phyloP scores from a whole-genome alignment of 1,284 basidiomycete genomes.

The Athelia sp. region DNA sequence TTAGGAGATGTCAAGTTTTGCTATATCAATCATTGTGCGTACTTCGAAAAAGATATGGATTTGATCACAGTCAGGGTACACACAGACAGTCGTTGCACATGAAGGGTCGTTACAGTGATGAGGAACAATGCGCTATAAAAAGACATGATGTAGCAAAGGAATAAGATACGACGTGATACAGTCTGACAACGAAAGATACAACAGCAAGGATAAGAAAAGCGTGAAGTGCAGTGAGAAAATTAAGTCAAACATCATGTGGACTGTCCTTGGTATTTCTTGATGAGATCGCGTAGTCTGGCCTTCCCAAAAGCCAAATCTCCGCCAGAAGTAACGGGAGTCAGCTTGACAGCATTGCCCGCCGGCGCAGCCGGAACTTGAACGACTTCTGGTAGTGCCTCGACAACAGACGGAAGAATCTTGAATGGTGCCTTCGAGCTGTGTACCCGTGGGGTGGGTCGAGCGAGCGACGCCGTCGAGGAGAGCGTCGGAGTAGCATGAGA shows the following conservation, averaged over 20 bases:
- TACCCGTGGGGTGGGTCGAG: slow-evolving; percentile 33
- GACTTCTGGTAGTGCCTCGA: slow-evolving; percentile 24
- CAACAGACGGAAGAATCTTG: slow-evolving; percentile 26
- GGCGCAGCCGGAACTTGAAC: not conserved
- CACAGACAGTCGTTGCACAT: too few relatives aligned
- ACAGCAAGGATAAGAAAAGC: too few relatives aligned
- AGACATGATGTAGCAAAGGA: too few relatives aligned
- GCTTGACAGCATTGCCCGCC: slow-evolving; percentile 10
- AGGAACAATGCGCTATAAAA: too few relatives aligned
- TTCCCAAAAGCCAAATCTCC: slow-evolving; percentile 66
- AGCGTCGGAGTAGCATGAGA: slow-evolving; percentile 66
- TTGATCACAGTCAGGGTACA: too few relatives aligned
- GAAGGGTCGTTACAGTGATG: too few relatives aligned
- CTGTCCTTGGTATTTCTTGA: slow-evolving; percentile 68
- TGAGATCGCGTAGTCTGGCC: slow-evolving; percentile 68
- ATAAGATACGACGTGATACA: too few relatives aligned
- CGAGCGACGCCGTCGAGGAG: slow-evolving; percentile 70
- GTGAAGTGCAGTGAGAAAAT: too few relatives aligned
- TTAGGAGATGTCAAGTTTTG: too few relatives aligned
- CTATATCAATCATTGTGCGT: too few relatives aligned
- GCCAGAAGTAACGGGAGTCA: slow-evolving; percentile 18
- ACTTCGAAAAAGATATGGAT: too few relatives aligned
- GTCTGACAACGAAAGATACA: too few relatives aligned
- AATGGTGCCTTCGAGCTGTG: slow-evolving; percentile 13
- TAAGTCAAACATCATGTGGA: not conserved